Evolutionary conservation across 176 grass and related monocot species (phyloP), one percentile per base, ranked within the genome.

Genomic region (Metroxylon sagu): DNA sequence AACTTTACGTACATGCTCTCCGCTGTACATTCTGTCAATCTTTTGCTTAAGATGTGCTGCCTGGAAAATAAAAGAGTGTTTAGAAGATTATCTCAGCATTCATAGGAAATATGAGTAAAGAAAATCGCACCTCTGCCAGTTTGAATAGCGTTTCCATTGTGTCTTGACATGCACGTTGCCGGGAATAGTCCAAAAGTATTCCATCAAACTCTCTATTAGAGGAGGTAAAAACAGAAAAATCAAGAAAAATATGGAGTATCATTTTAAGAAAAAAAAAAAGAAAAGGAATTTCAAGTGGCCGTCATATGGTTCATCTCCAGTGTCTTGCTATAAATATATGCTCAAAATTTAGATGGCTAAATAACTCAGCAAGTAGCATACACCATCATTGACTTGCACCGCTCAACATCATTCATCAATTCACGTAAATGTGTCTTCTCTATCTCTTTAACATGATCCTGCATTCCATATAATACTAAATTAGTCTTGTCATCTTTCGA

Each of bases 381-480:
- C 84, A 86, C 76, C 59, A 78, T 88, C 93, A 97, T 92, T 67
- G 93, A 83, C 5, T 83, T 79, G 87, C 81, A 91, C 4, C 87
- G 87, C 14, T 88, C 84, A 0, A 76, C 87, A 57, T 97, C 84
- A 7, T 64, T 67, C 93, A 97, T 91, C 50, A 97, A 70, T 64
- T 97, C 81, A 15, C 70, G 68, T 72, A 97, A 75, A 60, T 91
- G 93, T 16, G 81, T 97, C 54, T 71, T 85, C 14, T 97, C 71
- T 50, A 97, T 83, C 43, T 66, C 69, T 17, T 48, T 73, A 26
- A 88, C 73, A 54, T 97, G 93, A 31, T 69, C 71, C 93, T 97
- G 81, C 54, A 68, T 52, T 16, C 18, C 26, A 43, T 26, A 29
- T 26, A 68, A 16, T 57, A 68, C 16, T 25, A 12, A 72, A 74